Percentiles rank a stretch among this genome's conserved stretches.
Evolutionary conservation across 2,329 filamentous ascomycete genomes (phyloP).

Genomic region (Aspergillus piperis): DNA sequence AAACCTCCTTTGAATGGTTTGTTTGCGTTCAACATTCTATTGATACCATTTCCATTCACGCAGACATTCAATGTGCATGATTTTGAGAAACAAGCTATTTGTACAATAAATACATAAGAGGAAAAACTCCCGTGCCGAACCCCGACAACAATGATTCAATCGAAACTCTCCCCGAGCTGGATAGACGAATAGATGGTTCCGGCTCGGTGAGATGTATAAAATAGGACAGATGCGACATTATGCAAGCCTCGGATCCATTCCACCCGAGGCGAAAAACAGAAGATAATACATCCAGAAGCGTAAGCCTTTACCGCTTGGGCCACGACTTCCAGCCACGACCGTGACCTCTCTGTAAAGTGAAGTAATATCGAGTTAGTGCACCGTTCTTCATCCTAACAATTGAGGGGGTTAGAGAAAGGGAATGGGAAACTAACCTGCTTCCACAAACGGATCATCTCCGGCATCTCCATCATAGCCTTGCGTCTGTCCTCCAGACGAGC

Average conservation of each 20-base stretch:
- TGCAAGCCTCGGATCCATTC: constrained; percentile 5
- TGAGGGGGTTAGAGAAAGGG: background rate
- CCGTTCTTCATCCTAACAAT: background rate
- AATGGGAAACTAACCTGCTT: constrained; percentile 68
- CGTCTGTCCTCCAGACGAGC: constrained; percentile 81
- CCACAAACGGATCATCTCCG: constrained; percentile 86
- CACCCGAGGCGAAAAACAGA: constrained; percentile 1
- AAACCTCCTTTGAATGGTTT: background rate
- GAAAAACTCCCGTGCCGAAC: constrained; percentile 21
- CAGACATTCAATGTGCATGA: constrained; percentile 6
- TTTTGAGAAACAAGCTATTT: constrained; percentile 19
- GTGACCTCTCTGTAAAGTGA: constrained; percentile 60
- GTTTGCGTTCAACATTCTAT: constrained; percentile 2
- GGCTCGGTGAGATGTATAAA: constrained; percentile 13
- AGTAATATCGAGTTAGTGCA: constrained; percentile 37
- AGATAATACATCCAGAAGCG: background rate
- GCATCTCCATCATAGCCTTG: constrained; percentile 94
- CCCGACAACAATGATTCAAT: constrained; percentile 14
- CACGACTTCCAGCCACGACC: constrained; percentile 74
- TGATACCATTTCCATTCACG: background rate
- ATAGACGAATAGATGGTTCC: background rate
- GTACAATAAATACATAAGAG: constrained; percentile 24
- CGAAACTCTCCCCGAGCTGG: constrained; percentile 8
- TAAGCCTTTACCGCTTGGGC: constrained; percentile 54
- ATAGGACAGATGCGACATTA: constrained; percentile 19